Conservation (phyloP, 768 basidiomycete genomes). For the Auriculariales sp. region DNA sequence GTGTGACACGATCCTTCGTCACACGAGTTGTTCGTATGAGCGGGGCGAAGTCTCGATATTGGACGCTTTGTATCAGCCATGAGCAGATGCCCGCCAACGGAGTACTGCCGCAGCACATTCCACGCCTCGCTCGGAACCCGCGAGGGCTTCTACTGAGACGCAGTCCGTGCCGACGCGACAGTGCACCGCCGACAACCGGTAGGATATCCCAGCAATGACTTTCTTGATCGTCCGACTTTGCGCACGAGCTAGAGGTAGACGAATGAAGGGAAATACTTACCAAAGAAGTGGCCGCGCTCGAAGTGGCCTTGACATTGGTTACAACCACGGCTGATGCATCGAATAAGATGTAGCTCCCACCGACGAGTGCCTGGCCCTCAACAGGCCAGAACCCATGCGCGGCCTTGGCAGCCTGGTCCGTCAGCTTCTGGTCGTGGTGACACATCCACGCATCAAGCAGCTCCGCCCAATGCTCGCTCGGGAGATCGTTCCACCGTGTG, state of each 20-base stretch:
- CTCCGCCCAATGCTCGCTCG: slow-evolving; percentile 95
- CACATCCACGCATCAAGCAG: slow-evolving; percentile 98
- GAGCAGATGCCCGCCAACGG: slow-evolving; percentile 24
- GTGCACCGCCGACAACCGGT: slow-evolving; percentile 41
- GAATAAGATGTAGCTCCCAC: slow-evolving; percentile 79
- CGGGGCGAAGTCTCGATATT: slow-evolving; percentile 36
- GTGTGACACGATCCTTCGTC: slow-evolving; percentile 50
- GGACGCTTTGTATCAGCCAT: slow-evolving; percentile 96
- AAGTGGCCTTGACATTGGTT: slow-evolving; percentile 27
- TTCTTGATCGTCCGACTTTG: slow-evolving; percentile 71
- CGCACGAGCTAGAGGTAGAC: slow-evolving; percentile 4
- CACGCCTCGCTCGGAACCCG: slow-evolving; percentile 32
- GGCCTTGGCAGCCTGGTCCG: slow-evolving; percentile 48
- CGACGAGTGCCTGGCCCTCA: slow-evolving; percentile 61
- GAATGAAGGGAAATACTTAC: slow-evolving; percentile 6
- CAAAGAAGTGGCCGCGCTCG: slow-evolving; percentile 38
- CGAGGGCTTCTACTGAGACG: slow-evolving; percentile 35
- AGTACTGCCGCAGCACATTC: slow-evolving; percentile 14
- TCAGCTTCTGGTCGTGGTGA: slow-evolving; percentile 75
- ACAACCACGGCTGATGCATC: slow-evolving; percentile 40
- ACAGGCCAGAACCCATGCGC: slow-evolving; percentile 70
- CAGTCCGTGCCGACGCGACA: slow-evolving; percentile 7
- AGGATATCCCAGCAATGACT: slow-evolving; percentile 58
- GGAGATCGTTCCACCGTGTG: slow-evolving; percentile 62
- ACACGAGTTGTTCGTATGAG: slow-evolving; percentile 82